These are phyloP conservation scores for Ascochyta lentis DNA, from an alignment of 2,329 filamentous ascomycete species.

Conservation along the genomic window DNA sequence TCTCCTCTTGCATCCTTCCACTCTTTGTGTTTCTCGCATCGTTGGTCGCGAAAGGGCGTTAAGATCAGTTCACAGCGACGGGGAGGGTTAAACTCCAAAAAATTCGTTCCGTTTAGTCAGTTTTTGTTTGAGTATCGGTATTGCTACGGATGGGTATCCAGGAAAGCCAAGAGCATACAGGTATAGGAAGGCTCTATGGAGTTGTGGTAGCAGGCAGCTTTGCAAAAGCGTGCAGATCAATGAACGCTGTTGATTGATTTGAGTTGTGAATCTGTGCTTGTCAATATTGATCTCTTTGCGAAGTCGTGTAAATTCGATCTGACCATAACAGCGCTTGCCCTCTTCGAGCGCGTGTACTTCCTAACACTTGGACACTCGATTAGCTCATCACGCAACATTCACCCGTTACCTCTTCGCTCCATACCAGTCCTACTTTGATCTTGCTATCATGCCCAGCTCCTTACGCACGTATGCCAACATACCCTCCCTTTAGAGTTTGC, in stretches of 20 bases:
- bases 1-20: slow-evolving; percentile 44
- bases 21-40: slow-evolving; percentile 31
- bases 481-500: slow-evolving; percentile 1
- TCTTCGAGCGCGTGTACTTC: no score
- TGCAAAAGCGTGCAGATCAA: slow-evolving; percentile 5
- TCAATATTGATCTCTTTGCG: no score
- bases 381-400: no score
- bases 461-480: background rate
- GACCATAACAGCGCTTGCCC: no score
- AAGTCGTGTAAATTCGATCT: no score
- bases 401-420: no score
- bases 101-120: slow-evolving; percentile 5
- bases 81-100: slow-evolving; percentile 24
- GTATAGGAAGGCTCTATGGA: slow-evolving; percentile 5
- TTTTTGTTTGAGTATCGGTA: slow-evolving; percentile 16
- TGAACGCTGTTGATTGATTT: no score
- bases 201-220: slow-evolving; percentile 11
- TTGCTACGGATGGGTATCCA: background rate
- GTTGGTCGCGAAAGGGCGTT: slow-evolving; percentile 30
- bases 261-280: no score
- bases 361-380: no score
- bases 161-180: background rate
- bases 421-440: no score
- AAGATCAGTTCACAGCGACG: slow-evolving; percentile 27
- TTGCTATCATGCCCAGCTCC: no score